phyloP scores from a whole-genome alignment of 148 eudicot genomes.

The Silene conica region DNA sequence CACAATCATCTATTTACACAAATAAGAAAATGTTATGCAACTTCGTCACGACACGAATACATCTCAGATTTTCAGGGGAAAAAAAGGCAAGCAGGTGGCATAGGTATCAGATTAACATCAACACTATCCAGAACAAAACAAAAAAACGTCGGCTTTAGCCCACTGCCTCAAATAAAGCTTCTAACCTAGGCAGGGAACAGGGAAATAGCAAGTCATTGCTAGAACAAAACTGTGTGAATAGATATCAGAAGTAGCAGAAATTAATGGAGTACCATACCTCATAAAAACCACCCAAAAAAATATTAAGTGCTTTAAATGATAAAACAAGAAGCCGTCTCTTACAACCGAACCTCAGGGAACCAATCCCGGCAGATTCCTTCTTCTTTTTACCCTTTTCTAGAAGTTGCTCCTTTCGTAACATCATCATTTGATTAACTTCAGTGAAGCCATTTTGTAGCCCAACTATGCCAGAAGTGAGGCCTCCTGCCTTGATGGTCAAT shows the following conservation, averaged over 20 bases:
- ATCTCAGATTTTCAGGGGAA: no score
- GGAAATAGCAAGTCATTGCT: neutral
- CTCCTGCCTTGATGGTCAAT: slow-evolving; percentile 59
- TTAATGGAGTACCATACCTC: slow-evolving; percentile 42
- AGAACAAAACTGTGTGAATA: neutral
- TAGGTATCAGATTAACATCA: neutral
- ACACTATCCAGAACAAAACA: neutral
- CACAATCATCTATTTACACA: neutral
- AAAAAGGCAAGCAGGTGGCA: no score
- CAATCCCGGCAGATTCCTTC: slow-evolving; percentile 42
- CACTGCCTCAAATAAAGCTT: neutral
- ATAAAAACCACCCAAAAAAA: slow-evolving; percentile 84
- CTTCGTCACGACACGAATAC: no score
- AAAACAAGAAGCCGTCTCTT: slow-evolving; percentile 17
- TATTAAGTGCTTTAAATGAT: slow-evolving; percentile 55
- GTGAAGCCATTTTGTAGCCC: slow-evolving; percentile 36
- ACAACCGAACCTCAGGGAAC: slow-evolving; percentile 7
- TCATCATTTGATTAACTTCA: slow-evolving; percentile 60
- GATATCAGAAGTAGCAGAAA: neutral
- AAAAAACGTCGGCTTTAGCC: no score
- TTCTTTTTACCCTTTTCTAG: slow-evolving; percentile 45
- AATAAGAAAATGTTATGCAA: no score
- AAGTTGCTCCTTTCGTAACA: slow-evolving; percentile 47
- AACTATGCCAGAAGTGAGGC: slow-evolving; percentile 35
- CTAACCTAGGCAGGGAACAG: neutral